These are phyloP conservation scores for Citrus trifoliata DNA, from an alignment of 345 rosid species.

Conservation along the genomic window DNA sequence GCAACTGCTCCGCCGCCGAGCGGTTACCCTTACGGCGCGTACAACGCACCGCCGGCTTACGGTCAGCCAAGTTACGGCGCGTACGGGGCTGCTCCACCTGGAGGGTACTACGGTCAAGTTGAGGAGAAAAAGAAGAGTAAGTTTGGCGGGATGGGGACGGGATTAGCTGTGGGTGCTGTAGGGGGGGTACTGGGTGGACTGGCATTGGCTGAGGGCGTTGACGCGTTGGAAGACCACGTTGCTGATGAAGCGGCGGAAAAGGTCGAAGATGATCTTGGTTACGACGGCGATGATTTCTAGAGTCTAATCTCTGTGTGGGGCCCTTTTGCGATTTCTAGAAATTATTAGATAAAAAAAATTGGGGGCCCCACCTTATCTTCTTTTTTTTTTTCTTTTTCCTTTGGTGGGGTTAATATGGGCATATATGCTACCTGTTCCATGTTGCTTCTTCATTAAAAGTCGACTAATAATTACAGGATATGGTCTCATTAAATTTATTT, in stretches of 20 bases:
- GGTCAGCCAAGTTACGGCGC: slow-evolving; percentile 26
- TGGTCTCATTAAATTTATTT: too few relatives aligned
- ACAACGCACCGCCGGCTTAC: slow-evolving; percentile 25
- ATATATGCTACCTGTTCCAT: background rate
- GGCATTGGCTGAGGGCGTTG: slow-evolving; percentile 66
- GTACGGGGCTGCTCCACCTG: background rate
- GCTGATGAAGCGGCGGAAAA: slow-evolving; percentile 58
- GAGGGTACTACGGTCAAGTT: slow-evolving; percentile 18
- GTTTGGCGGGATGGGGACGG: slow-evolving; percentile 82
- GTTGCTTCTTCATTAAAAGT: background rate
- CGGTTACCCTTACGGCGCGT: slow-evolving; percentile 30
- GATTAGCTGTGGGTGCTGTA: slow-evolving; percentile 80
- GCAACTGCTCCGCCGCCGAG: slow-evolving; percentile 19
- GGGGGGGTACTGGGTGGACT: slow-evolving; percentile 78
- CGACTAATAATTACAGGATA: too few relatives aligned
- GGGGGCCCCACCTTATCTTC: background rate
- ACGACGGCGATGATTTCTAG: slow-evolving; percentile 37
- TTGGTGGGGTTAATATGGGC: background rate
- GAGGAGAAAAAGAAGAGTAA: slow-evolving; percentile 56
- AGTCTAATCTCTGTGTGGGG: background rate
- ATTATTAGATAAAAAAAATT: background rate
- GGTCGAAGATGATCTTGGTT: slow-evolving; percentile 57
- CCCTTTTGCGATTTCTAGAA: background rate
- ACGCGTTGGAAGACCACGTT: slow-evolving; percentile 62
- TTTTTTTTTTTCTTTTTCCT: rapidly evolving